Evolutionary conservation across 306 rosid genomes (phyloP), one percentile per base, ranked within the genome.

Genomic region (Trifolium subterraneum): DNA sequence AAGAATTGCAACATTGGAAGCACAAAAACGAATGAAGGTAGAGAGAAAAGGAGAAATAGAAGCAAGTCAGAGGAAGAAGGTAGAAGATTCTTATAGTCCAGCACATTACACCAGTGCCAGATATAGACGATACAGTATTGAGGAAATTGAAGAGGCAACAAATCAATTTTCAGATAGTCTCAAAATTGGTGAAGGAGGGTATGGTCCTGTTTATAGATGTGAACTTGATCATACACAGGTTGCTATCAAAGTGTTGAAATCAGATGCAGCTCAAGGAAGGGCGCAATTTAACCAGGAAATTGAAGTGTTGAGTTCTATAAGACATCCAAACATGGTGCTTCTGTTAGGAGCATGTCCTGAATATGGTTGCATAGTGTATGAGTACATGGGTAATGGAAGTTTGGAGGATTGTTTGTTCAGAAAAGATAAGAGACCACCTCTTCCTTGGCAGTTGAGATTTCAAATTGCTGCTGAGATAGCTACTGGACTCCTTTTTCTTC

Each of bases 321-420:
- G 98, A 55, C 98, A 93, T 84, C 98, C 98, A 63, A 93, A 93
- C 88, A 93, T 93, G 98, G 98, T 93, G 62, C 92, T 93, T 25
- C 94, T 93, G 6, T 85, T 93, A 0, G 98, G 98, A 74, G 97
- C 98, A 33, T 93, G 98, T 45, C 97, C 98, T 0, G 96, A 93
- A 65, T 88, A 77, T 38, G 98, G 97, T 3, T 91, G 98, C 70
- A 81, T 93, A 8, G 97, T 93, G 23, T 93, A 93, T 18, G 98
- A 93, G 81, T 83, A 85, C 89, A 89, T 93, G 98, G 89, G 87
- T 1, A 87, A 89, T 16, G 98, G 98, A 56, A 93, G 98, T 81
- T 84, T 93, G 87, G 98, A 93, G 9, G 98, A 93, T 60, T 81
- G 98, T 47, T 90, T 93, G 55, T 89, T 89, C 63, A 50, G 88